phyloP scores from a whole-genome alignment of 768 basidiomycete species.

The Pleurotus djamor region DNA sequence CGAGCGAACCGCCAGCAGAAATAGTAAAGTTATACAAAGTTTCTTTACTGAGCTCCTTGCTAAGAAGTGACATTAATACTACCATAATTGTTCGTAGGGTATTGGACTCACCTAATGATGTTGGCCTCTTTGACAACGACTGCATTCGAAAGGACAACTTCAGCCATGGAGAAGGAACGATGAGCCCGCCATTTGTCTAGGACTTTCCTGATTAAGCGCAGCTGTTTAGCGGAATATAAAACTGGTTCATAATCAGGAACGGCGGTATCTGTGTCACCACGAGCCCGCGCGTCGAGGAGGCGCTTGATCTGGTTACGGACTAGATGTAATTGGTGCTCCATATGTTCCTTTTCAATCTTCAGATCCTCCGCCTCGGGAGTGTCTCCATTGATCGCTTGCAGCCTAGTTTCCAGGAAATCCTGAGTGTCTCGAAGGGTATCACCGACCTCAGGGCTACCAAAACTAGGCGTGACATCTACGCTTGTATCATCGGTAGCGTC shows the following conservation, averaged over 20 bases:
- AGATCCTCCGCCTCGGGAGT: constrained; percentile 78
- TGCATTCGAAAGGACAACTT: constrained; percentile 80
- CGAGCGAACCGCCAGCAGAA: constrained; percentile 77
- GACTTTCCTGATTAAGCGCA: constrained; percentile 79
- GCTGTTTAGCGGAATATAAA: constrained; percentile 79
- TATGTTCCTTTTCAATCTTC: constrained; percentile 88
- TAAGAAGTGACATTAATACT: constrained; percentile 22
- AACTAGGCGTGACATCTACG: constrained; percentile 60
- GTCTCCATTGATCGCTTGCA: constrained; percentile 54
- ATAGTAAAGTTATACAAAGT: constrained; percentile 93
- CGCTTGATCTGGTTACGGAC: constrained; percentile 83
- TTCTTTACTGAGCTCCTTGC: constrained; percentile 83
- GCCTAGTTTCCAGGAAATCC: constrained; percentile 69
- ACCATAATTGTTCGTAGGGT: neutral
- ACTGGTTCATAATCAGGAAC: constrained; percentile 71
- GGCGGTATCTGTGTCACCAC: constrained; percentile 71
- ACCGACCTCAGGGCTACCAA: constrained; percentile 65
- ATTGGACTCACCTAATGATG: constrained; percentile 67
- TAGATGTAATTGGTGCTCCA: constrained; percentile 84
- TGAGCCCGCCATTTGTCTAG: constrained; percentile 85
- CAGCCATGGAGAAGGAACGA: constrained; percentile 90
- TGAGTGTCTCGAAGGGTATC: constrained; percentile 70
- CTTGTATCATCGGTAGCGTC: constrained; percentile 91
- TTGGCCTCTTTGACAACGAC: constrained; percentile 93
- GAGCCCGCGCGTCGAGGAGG: constrained; percentile 70